These are phyloP conservation scores for Amanita inopinata DNA, from an alignment of 768 basidiomycete genomes.

Conservation along the genomic window DNA sequence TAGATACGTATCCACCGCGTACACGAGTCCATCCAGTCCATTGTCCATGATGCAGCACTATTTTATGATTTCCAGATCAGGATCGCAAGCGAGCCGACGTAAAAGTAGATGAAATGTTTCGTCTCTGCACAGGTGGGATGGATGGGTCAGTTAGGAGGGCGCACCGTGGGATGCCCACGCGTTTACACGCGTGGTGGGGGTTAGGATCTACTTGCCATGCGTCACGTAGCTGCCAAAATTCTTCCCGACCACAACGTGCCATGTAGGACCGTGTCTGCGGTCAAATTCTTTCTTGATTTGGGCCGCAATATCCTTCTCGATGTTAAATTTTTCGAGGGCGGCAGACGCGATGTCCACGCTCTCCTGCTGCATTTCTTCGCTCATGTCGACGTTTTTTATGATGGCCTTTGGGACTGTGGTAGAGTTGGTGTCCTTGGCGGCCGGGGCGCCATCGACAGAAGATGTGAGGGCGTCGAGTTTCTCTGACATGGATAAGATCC, in stretches of 20 bases:
- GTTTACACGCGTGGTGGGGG: conserved; percentile 11
- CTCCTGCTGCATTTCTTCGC: conserved; percentile 93
- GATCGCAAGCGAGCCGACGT: conserved; percentile 86
- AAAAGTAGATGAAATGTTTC: conserved; percentile 98
- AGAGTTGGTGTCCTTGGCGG: conserved; percentile 25
- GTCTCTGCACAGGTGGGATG: conserved; percentile 53
- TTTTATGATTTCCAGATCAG: conserved; percentile 91
- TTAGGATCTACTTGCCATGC: conserved; percentile 60
- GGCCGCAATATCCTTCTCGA: conserved; percentile 98
- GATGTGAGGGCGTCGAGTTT: conserved; percentile 52
- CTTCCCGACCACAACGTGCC: conserved; percentile 99
- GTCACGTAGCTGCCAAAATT: conserved; percentile 99
- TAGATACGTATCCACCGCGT: conserved; percentile 3
- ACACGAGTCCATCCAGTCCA: not conserved
- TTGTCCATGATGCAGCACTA: not conserved
- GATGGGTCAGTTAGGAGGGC: conserved; percentile 8
- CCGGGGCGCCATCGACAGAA: conserved; percentile 35
- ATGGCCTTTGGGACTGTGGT: conserved; percentile 64
- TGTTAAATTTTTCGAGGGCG: conserved; percentile 83
- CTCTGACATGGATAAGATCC: conserved; percentile 33
- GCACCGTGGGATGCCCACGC: conserved; percentile 18
- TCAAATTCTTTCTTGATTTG: conserved; percentile 99
- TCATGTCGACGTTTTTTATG: conserved; percentile 97
- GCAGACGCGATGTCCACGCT: conserved; percentile 79
- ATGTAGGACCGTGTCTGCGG: conserved; percentile 83